Conservation (phyloP, 768 basidiomycete genomes). For the Lactifluus volemus region DNA sequence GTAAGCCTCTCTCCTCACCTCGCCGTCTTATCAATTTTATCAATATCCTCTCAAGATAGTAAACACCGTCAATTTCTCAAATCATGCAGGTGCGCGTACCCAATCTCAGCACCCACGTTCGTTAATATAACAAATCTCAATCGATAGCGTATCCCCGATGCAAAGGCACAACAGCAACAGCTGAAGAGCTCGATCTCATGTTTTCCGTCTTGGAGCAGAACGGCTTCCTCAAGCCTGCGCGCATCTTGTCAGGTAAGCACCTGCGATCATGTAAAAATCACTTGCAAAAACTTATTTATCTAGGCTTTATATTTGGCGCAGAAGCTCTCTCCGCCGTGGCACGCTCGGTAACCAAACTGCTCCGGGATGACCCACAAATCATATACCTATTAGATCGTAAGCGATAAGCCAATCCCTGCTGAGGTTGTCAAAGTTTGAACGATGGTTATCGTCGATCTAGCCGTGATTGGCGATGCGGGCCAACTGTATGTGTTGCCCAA, state of each 20-base stretch:
- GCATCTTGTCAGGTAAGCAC: constrained; percentile 69
- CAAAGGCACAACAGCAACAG: constrained; percentile 71
- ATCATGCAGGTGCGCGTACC: constrained; percentile 66
- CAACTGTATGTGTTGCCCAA: constrained; percentile 80
- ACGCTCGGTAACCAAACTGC: constrained; percentile 52
- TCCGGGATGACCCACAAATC: constrained; percentile 45
- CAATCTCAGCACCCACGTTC: not conserved
- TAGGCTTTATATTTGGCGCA: constrained; percentile 85
- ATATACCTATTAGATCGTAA: constrained; percentile 90
- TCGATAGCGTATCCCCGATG: constrained; percentile 71
- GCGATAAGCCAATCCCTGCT: constrained; percentile 24
- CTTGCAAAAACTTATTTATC: not conserved
- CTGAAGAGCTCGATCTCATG: constrained; percentile 66
- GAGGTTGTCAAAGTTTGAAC: not conserved
- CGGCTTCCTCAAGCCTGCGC: constrained; percentile 58
- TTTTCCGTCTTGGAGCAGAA: constrained; percentile 69
- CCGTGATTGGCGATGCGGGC: constrained; percentile 92
- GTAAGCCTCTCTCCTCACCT: constrained; percentile 35
- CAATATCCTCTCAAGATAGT: constrained; percentile 44
- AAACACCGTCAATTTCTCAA: constrained; percentile 92
- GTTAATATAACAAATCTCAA: not conserved
- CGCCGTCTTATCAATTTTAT: not conserved
- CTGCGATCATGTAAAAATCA: not conserved
- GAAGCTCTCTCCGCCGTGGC: constrained; percentile 64
- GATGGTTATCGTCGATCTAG: constrained; percentile 31